These are phyloP conservation scores for Leishmania tarentolae DNA, from an alignment of 208 protist genomes.

Conservation along the genomic window DNA sequence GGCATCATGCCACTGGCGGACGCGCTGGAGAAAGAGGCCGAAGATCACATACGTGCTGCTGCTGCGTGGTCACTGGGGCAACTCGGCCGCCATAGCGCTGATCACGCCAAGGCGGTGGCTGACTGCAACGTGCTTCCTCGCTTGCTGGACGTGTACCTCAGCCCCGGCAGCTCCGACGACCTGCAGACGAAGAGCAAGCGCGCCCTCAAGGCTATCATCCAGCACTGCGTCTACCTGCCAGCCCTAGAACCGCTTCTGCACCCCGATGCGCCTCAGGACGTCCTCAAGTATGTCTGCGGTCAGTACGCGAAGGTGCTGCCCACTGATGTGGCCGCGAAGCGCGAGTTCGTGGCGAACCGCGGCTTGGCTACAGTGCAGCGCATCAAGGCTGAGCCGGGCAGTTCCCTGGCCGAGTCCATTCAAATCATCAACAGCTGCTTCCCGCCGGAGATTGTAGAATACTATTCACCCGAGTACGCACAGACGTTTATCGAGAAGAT, in stretches of 20 bases:
- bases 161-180: conserved; percentile 92
- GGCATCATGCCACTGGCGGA: conserved; percentile 93
- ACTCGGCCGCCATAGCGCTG: conserved; percentile 96
- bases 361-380: conserved; percentile 96
- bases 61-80: conserved; percentile 95
- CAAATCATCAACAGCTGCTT: conserved; percentile 98
- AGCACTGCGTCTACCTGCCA: conserved; percentile 95
- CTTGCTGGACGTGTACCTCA: conserved; percentile 93
- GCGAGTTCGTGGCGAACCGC: conserved; percentile 96
- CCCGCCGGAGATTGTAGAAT: conserved; percentile 98
- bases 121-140: conserved; percentile 95
- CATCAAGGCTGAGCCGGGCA: conserved; percentile 94
- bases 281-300: conserved; percentile 97
- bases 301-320: conserved; percentile 99
- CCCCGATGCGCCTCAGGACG: conserved; percentile 93
- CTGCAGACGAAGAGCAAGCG: conserved; percentile 96
- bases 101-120: conserved; percentile 97
- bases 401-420: conserved; percentile 96
- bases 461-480: conserved; percentile 97
- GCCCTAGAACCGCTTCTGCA: conserved; percentile 97
- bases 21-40: conserved; percentile 91
- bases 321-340: conserved; percentile 95
- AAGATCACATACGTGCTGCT: conserved; percentile 96
- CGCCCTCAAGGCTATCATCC: conserved; percentile 96
- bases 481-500: conserved; percentile 96